Conservation (phyloP, 768 basidiomycete species). For the Leccinum arenicola region DNA sequence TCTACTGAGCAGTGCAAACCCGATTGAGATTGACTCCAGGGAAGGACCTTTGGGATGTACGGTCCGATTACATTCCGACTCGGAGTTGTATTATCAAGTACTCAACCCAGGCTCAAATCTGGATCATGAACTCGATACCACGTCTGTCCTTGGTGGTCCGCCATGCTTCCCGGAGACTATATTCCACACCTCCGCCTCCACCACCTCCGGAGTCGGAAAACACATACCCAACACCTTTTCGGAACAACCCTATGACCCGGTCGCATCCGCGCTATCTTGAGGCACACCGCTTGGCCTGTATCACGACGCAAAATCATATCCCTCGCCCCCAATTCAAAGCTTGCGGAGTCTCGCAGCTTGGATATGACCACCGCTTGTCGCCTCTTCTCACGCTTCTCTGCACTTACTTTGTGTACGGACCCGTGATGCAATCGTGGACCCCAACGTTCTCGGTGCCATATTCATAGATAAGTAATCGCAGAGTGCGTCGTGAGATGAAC, state of each 20-base stretch:
- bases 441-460: constrained; percentile 54
- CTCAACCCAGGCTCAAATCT: neutral
- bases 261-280: constrained; percentile 18
- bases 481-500: constrained; percentile 71
- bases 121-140: constrained; percentile 6
- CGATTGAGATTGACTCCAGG: neutral
- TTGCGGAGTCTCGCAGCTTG: neutral
- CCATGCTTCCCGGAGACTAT: constrained; percentile 5
- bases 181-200: constrained; percentile 5
- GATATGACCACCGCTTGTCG: constrained; percentile 12
- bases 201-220: neutral
- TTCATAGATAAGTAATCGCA: constrained; percentile 50
- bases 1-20: too few species aligned
- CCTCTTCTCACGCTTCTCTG: constrained; percentile 49
- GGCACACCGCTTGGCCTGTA: constrained; percentile 19
- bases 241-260: constrained; percentile 12
- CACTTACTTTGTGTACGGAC: constrained; percentile 77
- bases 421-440: constrained; percentile 75
- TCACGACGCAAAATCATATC: constrained; percentile 27
- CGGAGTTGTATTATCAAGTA: too few species aligned
- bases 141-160: constrained; percentile 3
- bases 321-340: constrained; percentile 16
- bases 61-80: too few species aligned
- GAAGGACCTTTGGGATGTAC: constrained; percentile 11
- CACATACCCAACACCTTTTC: constrained; percentile 2